phyloP scores from a whole-genome alignment of 768 basidiomycete species.

The Trametes maxima region DNA sequence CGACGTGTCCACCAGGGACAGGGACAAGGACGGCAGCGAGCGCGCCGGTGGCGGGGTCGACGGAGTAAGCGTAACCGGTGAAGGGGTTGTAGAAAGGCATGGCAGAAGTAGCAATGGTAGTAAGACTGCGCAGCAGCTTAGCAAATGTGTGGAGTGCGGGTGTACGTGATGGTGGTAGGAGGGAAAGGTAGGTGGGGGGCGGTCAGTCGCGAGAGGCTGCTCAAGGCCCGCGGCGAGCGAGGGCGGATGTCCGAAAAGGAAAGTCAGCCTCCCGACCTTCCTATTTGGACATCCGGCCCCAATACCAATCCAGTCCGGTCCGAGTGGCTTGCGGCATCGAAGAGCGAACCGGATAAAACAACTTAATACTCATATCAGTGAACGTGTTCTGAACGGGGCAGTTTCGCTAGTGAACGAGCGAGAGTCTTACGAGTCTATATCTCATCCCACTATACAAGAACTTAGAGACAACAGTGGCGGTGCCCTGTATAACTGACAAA shows the following conservation, averaged over 20 bases:
- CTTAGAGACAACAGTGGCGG: background rate
- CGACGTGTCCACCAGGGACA: slow-evolving; percentile 4
- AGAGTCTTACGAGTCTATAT: too few relatives aligned
- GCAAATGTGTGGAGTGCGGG: background rate
- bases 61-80: slow-evolving; percentile 13
- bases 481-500: too few relatives aligned
- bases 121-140: slow-evolving; percentile 11
- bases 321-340: background rate
- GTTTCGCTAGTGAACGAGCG: too few relatives aligned
- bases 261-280: background rate
- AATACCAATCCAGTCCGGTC: background rate
- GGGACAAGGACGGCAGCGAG: slow-evolving; percentile 9
- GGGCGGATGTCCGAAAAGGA: slow-evolving; percentile 1
- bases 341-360: too few relatives aligned
- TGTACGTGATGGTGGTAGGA: slow-evolving; percentile 4
- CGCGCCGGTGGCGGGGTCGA: slow-evolving; percentile 6
- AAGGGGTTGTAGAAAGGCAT: background rate
- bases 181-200: background rate
- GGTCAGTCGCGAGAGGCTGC: background rate
- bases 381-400: too few relatives aligned
- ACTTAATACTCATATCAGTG: too few relatives aligned
- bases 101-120: background rate
- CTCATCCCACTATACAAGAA: background rate
- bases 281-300: background rate
- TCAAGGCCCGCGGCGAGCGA: background rate